Evolutionary conservation across 768 basidiomycete genomes (phyloP).

Genomic region (Lyophyllum decastes): DNA sequence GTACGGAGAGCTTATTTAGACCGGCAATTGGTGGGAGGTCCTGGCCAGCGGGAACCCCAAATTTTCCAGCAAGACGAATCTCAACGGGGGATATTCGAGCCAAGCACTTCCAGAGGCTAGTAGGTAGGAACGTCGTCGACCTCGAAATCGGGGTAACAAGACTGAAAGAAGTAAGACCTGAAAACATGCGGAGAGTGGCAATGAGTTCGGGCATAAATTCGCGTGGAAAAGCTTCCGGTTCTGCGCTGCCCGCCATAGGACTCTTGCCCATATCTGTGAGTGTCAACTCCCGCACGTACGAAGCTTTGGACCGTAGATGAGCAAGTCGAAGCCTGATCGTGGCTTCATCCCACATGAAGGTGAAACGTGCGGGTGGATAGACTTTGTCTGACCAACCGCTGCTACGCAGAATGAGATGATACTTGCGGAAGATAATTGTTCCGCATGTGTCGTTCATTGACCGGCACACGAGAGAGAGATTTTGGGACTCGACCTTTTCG

Average conservation of each 20-base stretch:
- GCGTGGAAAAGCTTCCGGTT: too few relatives aligned
- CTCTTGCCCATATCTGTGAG: background rate
- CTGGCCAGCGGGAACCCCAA: background rate
- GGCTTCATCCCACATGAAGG: background rate
- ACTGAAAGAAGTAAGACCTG: background rate
- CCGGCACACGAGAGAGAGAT: constrained; percentile 1
- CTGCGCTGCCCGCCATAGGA: too few relatives aligned
- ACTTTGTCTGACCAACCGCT: background rate
- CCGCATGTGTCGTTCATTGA: constrained; percentile 1
- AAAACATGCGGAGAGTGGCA: background rate
- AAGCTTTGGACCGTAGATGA: constrained; percentile 3
- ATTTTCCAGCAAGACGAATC: background rate
- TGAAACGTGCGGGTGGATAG: background rate
- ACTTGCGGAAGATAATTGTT: background rate
- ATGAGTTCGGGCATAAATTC: background rate
- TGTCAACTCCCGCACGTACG: background rate
- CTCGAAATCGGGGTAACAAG: background rate
- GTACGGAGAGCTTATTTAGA: background rate
- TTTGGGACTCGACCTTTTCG: background rate
- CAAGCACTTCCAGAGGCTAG: constrained; percentile 1
- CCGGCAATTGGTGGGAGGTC: background rate
- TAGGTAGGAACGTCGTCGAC: background rate
- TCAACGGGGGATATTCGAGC: background rate
- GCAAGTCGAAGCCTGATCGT: constrained; percentile 4
- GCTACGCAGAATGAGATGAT: background rate